Base-by-base conservation (phyloP, 345 rosid genomes). In the Kandelia obovata region DNA sequence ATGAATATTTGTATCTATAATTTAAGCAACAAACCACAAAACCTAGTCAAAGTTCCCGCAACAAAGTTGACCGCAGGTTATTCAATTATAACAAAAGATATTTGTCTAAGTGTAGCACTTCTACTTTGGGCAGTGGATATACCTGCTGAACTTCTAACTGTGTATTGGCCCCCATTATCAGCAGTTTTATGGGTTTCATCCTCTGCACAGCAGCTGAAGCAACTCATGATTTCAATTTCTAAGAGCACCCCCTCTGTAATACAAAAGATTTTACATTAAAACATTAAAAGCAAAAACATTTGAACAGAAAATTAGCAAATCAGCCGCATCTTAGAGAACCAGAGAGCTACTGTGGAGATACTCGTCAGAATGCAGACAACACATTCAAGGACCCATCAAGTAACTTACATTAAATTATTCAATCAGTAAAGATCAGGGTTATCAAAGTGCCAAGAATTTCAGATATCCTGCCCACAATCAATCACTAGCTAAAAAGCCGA, bases 201-300 rank as follows among this genome's bases (percentile, higher is more conserved):
- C 53, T 87, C 97, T 43, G 68, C 85, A 52, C 96, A 95, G 74
- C 99, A 90, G 52, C 91, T 60, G 61, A 95, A 91, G 78, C 97
- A 89, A 66, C 96, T 75, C 97, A 95, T 92, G 73, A 58, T 75
- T 82, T 76, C 72, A 75, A 62, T 64, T 46, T 32, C 65, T 31
- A 58, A 60, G 35, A 65, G 70, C 56, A 15, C 49, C 53, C 66
- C 34, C 49, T 32, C 67, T 47, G 71, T 71, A 13, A 65, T 58
- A 70, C 68, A 59, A 53, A 37, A 56, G 46, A 34, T 28, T 28
- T 11, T 53, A 11, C 13, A 1, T 21, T 53, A 23, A 23, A 20
- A 20, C 11, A 53, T 19, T 7, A 7, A n/a, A 53, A 53, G 4
- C 13, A 20, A 53, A 2, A 20, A 28, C 49, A 43, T 43, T 43